phyloP scores from a whole-genome alignment of 805 yeast species.

The Candida lessepsii region DNA sequence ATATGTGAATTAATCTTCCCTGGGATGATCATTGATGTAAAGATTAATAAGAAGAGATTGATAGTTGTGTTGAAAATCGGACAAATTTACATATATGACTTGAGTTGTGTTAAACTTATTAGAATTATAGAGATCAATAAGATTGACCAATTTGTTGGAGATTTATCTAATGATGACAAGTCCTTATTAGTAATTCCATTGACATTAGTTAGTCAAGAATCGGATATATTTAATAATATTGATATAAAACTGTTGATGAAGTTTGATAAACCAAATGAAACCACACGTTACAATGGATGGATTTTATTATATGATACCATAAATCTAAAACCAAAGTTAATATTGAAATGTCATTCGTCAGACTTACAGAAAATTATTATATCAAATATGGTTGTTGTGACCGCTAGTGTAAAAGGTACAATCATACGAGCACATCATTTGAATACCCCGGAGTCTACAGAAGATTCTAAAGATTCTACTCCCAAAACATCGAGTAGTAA shows the following conservation, averaged over 20 bases:
- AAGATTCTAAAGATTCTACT: too few relatives aligned
- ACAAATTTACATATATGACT: conserved; percentile 85
- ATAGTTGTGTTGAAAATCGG: conserved; percentile 70
- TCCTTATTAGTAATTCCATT: conserved; percentile 38
- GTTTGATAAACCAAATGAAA: conserved; percentile 23
- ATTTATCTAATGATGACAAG: conserved; percentile 34
- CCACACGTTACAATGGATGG: conserved; percentile 37
- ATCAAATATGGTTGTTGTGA: conserved; percentile 31
- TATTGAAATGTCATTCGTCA: conserved; percentile 42
- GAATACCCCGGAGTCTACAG: not conserved
- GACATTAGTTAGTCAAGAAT: conserved; percentile 26
- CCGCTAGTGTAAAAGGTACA: conserved; percentile 45
- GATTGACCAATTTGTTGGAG: conserved; percentile 29
- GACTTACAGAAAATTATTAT: conserved; percentile 30
- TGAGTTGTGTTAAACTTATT: conserved; percentile 81
- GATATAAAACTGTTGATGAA: conserved; percentile 10
- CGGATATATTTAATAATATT: conserved; percentile 27
- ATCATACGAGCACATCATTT: conserved; percentile 37
- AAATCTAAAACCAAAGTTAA: conserved; percentile 26
- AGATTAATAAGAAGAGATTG: conserved; percentile 78
- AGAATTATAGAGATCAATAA: conserved; percentile 34
- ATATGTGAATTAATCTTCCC: conserved; percentile 92
- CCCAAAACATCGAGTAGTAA: too few relatives aligned
- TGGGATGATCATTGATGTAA: conserved; percentile 65
- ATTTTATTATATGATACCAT: conserved; percentile 41